Percentiles rank a stretch among this genome's conserved stretches.
Evolutionary conservation across 345 rosid genomes (phyloP).

Genomic region (Eucalyptus marginata): DNA sequence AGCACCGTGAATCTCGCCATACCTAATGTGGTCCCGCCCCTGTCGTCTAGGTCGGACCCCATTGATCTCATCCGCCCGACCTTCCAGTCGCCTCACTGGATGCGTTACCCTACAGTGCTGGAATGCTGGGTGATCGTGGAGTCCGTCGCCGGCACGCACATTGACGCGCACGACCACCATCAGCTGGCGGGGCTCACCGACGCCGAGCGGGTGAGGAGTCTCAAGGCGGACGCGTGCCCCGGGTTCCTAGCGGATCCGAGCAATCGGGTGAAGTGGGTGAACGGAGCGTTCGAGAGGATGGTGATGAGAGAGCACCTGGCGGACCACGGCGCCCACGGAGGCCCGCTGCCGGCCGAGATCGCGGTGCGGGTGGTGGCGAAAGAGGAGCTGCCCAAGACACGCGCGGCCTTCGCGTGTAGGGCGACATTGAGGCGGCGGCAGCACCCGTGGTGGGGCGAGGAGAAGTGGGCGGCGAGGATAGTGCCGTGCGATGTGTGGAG

Average conservation of each 20-base stretch:
- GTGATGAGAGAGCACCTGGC: conserved; percentile 1
- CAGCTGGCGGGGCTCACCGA: conserved; percentile 14
- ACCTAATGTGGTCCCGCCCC: neutral
- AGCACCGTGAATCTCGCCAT: neutral
- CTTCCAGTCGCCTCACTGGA: neutral
- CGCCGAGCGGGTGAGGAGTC: conserved; percentile 9
- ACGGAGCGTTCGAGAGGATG: conserved; percentile 27
- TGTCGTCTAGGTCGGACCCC: neutral
- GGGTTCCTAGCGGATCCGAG: conserved; percentile 32
- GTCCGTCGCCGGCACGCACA: conserved; percentile 2
- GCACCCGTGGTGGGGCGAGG: conserved; percentile 4
- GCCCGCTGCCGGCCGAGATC: neutral
- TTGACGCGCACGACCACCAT: neutral
- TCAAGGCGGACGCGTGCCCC: conserved; percentile 30
- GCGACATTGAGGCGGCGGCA: conserved; percentile 25
- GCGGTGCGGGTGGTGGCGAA: neutral
- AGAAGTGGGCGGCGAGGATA: conserved; percentile 1
- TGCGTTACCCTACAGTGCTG: neutral
- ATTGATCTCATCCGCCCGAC: neutral
- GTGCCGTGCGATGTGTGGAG: conserved; percentile 56
- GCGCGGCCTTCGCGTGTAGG: conserved; percentile 22
- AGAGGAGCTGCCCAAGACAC: neutral
- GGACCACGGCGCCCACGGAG: neutral
- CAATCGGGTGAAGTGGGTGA: conserved; percentile 33
- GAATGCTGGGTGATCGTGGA: conserved; percentile 47